Percentiles rank a stretch among this genome's conserved stretches.
phyloP scores from a whole-genome alignment of 1,139 yeast species.

The Geotrichum klebahnii region DNA sequence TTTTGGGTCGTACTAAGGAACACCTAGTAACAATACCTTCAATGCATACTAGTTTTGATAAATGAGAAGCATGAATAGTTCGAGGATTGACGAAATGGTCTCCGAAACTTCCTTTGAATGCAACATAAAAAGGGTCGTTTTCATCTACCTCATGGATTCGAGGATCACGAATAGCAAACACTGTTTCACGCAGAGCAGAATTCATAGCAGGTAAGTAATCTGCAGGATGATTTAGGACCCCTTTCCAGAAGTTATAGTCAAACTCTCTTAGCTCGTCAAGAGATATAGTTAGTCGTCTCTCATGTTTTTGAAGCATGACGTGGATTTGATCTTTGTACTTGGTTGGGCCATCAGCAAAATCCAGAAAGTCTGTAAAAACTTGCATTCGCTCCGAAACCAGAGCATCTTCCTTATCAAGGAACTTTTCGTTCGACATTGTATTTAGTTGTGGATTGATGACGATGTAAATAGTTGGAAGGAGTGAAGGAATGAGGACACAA shows the following conservation, averaged over 20 bases:
- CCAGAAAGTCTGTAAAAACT: conserved; percentile 83
- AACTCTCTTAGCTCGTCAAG: conserved; percentile 86
- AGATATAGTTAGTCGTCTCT: conserved; percentile 66
- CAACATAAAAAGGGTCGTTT: conserved; percentile 66
- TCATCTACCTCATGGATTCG: conserved; percentile 49
- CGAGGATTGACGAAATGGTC: conserved; percentile 84
- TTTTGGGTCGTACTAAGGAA: conserved; percentile 87
- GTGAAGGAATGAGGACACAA: conserved; percentile 1
- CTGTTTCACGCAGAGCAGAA: conserved; percentile 73
- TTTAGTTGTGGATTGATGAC: not conserved
- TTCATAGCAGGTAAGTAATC: conserved; percentile 89
- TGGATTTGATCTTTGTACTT: conserved; percentile 68
- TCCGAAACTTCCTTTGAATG: conserved; percentile 91
- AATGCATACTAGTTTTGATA: conserved; percentile 78
- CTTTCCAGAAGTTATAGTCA: conserved; percentile 74
- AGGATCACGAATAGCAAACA: conserved; percentile 47
- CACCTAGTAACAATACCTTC: conserved; percentile 96
- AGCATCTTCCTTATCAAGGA: conserved; percentile 16
- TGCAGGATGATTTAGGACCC: conserved; percentile 70
- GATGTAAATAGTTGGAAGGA: not conserved
- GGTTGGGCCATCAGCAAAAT: conserved; percentile 47
- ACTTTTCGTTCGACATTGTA: conserved; percentile 16
- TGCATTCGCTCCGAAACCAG: conserved; percentile 62
- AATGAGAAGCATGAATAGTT: conserved; percentile 68
- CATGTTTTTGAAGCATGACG: conserved; percentile 62